Base-by-base conservation (phyloP, 2,329 filamentous ascomycete genomes). In the Amphichorda felina region DNA sequence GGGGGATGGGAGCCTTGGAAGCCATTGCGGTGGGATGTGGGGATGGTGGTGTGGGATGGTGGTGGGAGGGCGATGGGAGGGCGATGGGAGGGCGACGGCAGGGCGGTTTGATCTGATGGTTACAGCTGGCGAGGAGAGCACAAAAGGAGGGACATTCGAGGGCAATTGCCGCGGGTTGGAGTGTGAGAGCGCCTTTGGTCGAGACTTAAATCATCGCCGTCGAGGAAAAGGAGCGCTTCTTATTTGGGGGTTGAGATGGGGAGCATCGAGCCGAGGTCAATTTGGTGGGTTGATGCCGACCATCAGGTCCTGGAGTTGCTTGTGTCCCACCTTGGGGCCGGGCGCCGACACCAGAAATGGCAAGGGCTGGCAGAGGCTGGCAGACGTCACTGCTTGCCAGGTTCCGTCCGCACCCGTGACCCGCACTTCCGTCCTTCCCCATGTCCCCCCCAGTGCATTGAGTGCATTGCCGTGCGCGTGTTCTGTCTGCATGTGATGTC, bases 1-100 rank as follows among this genome's bases (percentile, higher is more conserved):
- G 86, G 42, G 88, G 85, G 31, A 81, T 64, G 32, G 76, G 72
- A 31, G 78, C 66, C 47, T 80, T 80, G 35, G 70, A 56, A 41
- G 60, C 33, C 38, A 35, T 39, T 14, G n/a, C 11, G 29, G 29
- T 11, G 6, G 6, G 34, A 21, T 30, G 25, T 13, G 25, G 13
- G 5, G 25, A 7, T n/a, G 34, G 27, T 18, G 32, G 17, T 32
- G 7, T 5, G 16, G 17, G n/a, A 15, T 30, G 6, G 8, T 5
- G 29, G 15, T 31, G 21, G 17, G 31, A 24, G 17, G n/a, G n/a
- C n/a, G n/a, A n/a, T n/a, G n/a, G 30, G 15, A 15, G 29, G 16
- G 13, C 3, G 28, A 16, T 30, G 15, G 9, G 15, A 30, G 8
- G 9, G 15, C 8, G 15, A 8, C 28, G 28, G 24, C 24, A n/a